These are phyloP conservation scores for Elaeis oleifera DNA, from an alignment of 202 grass and related monocot genomes.

Conservation along the genomic window DNA sequence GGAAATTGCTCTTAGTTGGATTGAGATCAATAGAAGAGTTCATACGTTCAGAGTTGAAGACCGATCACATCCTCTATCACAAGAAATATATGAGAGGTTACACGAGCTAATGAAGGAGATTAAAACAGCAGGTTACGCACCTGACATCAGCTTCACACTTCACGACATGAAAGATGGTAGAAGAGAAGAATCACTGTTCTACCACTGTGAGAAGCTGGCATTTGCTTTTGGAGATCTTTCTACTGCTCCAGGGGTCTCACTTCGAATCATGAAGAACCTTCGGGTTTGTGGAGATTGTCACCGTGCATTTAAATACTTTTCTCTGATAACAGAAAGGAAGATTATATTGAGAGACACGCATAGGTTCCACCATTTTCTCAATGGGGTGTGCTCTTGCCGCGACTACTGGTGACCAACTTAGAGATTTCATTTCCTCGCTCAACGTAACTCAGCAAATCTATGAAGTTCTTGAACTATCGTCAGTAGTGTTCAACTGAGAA, in stretches of 20 bases:
- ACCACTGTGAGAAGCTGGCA: conserved; percentile 12
- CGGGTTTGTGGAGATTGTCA: conserved; percentile 11
- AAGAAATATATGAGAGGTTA: neutral
- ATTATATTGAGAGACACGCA: conserved; percentile 15
- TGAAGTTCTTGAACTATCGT: too few relatives aligned
- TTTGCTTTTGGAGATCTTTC: conserved; percentile 13
- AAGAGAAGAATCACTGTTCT: conserved; percentile 7
- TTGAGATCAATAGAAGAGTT: conserved; percentile 4
- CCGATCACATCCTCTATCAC: conserved; percentile 1
- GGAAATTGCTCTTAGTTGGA: conserved; percentile 12
- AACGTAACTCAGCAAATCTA: too few relatives aligned
- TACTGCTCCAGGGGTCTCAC: neutral
- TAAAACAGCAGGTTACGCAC: neutral
- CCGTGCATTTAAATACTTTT: neutral
- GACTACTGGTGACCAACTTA: conserved; percentile 3
- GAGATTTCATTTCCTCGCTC: too few relatives aligned
- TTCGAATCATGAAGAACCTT: conserved; percentile 17
- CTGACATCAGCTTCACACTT: conserved; percentile 6
- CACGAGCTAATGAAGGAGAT: neutral
- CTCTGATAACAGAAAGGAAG: conserved; percentile 3
- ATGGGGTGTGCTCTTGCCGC: conserved; percentile 4
- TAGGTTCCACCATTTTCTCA: conserved; percentile 4
- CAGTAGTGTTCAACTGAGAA: too few relatives aligned
- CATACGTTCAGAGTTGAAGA: conserved; percentile 14
- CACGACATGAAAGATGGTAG: neutral